Evolutionary conservation across 177 flowering plant species (phyloP).

Genomic region (Vitis hybrid): DNA sequence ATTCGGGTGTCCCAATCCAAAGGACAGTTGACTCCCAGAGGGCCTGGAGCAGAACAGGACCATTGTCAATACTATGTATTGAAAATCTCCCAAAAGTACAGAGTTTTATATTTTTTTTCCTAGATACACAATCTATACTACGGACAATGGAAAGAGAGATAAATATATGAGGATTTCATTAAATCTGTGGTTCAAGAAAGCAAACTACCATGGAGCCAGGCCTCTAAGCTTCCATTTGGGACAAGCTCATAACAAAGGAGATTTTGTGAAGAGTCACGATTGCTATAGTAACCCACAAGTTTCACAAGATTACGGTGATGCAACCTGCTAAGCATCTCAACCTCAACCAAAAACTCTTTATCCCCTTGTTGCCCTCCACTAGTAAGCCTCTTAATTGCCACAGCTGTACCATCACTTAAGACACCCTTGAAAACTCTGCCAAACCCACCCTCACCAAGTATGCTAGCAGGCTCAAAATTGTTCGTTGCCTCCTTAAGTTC

Average conservation of each 20-base stretch:
- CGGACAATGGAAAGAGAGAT: background rate
- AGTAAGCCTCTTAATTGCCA: slow-evolving; percentile 94
- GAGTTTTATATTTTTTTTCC: too few relatives aligned
- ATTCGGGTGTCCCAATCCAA: slow-evolving; percentile 96
- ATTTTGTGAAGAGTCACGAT: slow-evolving; percentile 77
- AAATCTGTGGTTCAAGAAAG: background rate
- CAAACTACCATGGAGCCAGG: slow-evolving; percentile 92
- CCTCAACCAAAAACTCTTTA: slow-evolving; percentile 93
- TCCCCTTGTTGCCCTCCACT: slow-evolving; percentile 89
- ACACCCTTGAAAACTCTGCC: slow-evolving; percentile 94
- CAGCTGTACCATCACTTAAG: slow-evolving; percentile 91
- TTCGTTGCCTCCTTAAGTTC: slow-evolving; percentile 95
- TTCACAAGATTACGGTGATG: slow-evolving; percentile 98
- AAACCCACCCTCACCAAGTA: slow-evolving; percentile 99
- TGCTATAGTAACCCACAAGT: slow-evolving; percentile 91
- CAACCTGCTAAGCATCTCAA: slow-evolving; percentile 97
- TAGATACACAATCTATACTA: too few relatives aligned
- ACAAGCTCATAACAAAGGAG: slow-evolving; percentile 96
- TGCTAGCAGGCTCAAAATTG: slow-evolving; percentile 75
- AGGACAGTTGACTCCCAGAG: slow-evolving; percentile 80
- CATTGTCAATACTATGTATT: background rate
- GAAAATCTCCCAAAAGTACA: background rate
- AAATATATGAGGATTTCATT: background rate
- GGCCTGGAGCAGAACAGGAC: slow-evolving; percentile 48
- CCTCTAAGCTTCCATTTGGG: slow-evolving; percentile 95